These are phyloP conservation scores for Saksenaea vasiformis DNA, from an alignment of 371 early-diverging fungal species.

Conservation along the genomic window DNA sequence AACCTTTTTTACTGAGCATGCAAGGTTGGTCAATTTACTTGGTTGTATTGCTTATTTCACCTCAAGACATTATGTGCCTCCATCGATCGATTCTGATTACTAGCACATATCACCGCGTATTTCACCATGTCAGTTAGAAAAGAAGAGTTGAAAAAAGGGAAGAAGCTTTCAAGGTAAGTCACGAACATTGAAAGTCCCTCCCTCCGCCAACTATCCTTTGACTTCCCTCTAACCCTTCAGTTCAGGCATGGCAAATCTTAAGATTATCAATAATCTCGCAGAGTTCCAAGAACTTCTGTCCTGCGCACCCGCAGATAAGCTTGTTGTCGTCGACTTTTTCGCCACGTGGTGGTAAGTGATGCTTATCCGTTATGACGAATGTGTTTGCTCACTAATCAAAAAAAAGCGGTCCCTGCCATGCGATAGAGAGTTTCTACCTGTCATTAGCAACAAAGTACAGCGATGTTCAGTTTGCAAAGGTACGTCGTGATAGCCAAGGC, in stretches of 20 bases:
- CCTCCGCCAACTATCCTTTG: not conserved
- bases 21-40: not conserved
- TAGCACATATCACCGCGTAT: slow-evolving; percentile 94
- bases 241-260: slow-evolving; percentile 2
- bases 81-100: slow-evolving; percentile 98
- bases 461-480: slow-evolving; percentile 62
- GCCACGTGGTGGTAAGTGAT: slow-evolving; percentile 55
- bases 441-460: slow-evolving; percentile 55
- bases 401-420: slow-evolving; percentile 60
- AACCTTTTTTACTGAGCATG: slow-evolving; percentile 66
- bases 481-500: slow-evolving; percentile 8
- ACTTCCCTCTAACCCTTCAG: not conserved
- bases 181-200: not conserved
- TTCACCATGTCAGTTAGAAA: slow-evolving; percentile 58
- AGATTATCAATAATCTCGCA: slow-evolving; percentile 19
- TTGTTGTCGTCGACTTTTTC: slow-evolving; percentile 60
- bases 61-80: slow-evolving; percentile 89
- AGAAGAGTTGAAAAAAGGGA: not conserved
- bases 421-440: slow-evolving; percentile 58
- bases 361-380: not conserved
- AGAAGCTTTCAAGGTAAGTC: not conserved
- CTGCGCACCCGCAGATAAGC: slow-evolving; percentile 24
- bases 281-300: slow-evolving; percentile 38
- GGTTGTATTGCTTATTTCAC: slow-evolving; percentile 29
- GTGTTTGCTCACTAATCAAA: not conserved